Evolutionary conservation across 2,329 filamentous ascomycete species (phyloP), one percentile per base, ranked within the genome.

Genomic region (Cercospora zeae-maydis): DNA sequence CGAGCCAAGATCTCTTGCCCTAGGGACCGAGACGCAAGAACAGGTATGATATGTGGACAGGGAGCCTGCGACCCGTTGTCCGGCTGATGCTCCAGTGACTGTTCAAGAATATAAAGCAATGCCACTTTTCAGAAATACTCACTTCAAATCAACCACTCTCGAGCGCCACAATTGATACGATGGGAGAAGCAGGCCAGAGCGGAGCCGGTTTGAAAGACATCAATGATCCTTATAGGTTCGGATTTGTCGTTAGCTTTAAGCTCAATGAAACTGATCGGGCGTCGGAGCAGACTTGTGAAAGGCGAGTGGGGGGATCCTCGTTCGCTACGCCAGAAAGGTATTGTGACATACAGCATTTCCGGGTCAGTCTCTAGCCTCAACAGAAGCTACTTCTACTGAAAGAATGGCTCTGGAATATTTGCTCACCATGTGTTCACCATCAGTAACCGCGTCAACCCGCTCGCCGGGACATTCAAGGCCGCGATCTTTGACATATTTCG

Each of bases 401-500:
- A 31, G 30, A 9, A 4, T 4, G 5, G 8, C 9, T 21, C 21
- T 47, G 21, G 14, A 4, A 24, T 47, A 47, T 47, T 11, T 3
- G 42, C 42, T 47, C 1, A 47, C 11, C 19, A 8, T 27, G 5
- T 24, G 34, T 37, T 13, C 6, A 11, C 11, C 2, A 37, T 2
- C 6, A 37, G 89, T 70, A 98, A 99, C 85, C 89, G 90, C 76
- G 93, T 96, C 82, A 88, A 90, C 74, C 90, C 92, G 66, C 84
- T 96, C 70, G 92, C 92, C 67, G 91, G 91, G 73, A 82, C 88
- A 63, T 78, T 84, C 67, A 81, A 93, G 78, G 89, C 88, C 70
- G 93, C 93, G 74, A 80, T 98, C 82, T 98, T 97, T 88, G 99
- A 99, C 86, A 88, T 87, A 72, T 96, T 89, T 85, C 88, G 95